Evolutionary conservation across 2,329 filamentous ascomycete species (phyloP), one percentile per base, ranked within the genome.

Genomic region (Trichoderma sp.): DNA sequence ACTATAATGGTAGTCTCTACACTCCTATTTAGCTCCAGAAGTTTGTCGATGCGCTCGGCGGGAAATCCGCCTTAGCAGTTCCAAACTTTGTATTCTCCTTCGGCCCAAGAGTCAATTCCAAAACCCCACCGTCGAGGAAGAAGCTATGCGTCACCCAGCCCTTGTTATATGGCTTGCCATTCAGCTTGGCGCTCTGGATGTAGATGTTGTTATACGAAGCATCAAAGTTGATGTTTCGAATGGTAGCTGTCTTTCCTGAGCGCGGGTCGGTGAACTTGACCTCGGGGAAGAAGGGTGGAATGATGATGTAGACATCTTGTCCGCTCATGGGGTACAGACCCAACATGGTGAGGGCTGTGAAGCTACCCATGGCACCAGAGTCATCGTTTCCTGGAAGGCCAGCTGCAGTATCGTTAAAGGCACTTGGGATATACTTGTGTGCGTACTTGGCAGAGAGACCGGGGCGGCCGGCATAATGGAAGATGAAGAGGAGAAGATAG

Each of bases 381-480:
- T 88, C 86, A 75, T 88, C 86, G 75, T 88, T 88, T 5, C 86
- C 86, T 0, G 86, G 86, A 39, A 88, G 84, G 0, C 92, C 92
- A 36, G 82, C 83, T 3, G 88, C 78, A 0, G 87, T 88, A 30
- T 88, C 86, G 81, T 93, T 92, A 84, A 93, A 93, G 66, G 88
- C 85, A 1, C 83, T 82, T 0, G 91, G 91, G 72, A 93, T 92
- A 76, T 93, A 93, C 73, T 81, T 85, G 76, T 91, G 90, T 0
- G 85, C 84, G 74, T 88, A 88, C 73, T 83, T 80, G 20, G 84
- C 80, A 26, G 85, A 87, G 34, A 86, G 80, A 0, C 82, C 91
- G 0, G 91, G 91, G 0, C 91, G 86, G 0, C 88, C 90, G 1
- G 86, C 88, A 76, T 92, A 93, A 80, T 93, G 91, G 82, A 87